Conservation (phyloP, 1,284 basidiomycete genomes). For the Leccinum fallax region DNA sequence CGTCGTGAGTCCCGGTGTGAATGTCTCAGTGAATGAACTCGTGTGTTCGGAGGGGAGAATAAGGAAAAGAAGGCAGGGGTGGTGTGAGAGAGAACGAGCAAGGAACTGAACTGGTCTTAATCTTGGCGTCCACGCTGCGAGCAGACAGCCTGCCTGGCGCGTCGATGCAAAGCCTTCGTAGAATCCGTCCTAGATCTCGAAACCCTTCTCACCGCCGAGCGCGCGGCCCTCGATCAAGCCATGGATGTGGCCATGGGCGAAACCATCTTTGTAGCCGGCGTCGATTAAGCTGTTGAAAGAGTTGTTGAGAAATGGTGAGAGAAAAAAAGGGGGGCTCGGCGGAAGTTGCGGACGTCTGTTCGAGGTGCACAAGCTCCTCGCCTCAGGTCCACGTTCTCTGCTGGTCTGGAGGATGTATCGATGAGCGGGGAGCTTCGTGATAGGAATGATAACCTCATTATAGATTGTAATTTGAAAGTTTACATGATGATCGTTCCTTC, state of each 20-base stretch:
- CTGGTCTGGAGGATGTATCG: too few species aligned
- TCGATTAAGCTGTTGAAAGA: conserved; percentile 54
- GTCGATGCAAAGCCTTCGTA: too few species aligned
- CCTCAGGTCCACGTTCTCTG: conserved; percentile 39
- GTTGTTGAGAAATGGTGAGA: not conserved
- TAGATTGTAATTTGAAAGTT: too few species aligned
- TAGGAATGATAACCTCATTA: too few species aligned
- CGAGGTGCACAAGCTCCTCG: conserved; percentile 67
- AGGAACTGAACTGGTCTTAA: too few species aligned
- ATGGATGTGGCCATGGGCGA: conserved; percentile 79
- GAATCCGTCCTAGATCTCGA: conserved; percentile 83
- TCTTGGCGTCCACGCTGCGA: too few species aligned
- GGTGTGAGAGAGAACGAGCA: too few species aligned
- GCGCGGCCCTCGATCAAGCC: conserved; percentile 94
- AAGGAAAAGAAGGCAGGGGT: too few species aligned
- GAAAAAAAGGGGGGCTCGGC: not conserved
- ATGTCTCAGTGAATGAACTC: not conserved
- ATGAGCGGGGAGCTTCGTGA: too few species aligned
- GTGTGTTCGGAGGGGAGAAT: not conserved
- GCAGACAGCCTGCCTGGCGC: too few species aligned
- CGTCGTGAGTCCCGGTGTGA: not conserved
- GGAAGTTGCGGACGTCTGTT: conserved; percentile 58
- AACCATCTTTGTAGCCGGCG: conserved; percentile 73
- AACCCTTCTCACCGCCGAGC: conserved; percentile 88
- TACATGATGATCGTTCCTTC: too few species aligned